Percentiles rank a stretch among this genome's conserved stretches.
Conservation (phyloP, 352 stramenopile species). For the Pythium dissotocum region DNA sequence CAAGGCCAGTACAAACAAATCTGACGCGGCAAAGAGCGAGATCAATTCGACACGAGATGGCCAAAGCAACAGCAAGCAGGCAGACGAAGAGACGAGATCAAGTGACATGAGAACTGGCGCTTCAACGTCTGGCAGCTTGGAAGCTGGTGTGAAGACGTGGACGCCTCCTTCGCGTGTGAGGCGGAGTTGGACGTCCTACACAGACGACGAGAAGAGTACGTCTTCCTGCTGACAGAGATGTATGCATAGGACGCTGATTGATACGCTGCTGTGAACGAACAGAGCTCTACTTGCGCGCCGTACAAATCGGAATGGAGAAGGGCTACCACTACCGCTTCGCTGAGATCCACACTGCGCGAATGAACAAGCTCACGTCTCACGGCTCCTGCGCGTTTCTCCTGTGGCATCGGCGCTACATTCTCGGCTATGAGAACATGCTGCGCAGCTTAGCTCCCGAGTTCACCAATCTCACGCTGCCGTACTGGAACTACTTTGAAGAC, state of each 20-base stretch:
- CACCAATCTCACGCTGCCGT: slow-evolving; percentile 25
- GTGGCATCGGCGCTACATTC: slow-evolving; percentile 31
- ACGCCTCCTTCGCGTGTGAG: slow-evolving; percentile 15
- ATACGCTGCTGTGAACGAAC: no score
- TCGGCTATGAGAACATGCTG: slow-evolving; percentile 34
- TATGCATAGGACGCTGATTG: no score
- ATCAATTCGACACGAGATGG: background rate
- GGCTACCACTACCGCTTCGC: slow-evolving; percentile 28
- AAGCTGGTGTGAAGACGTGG: background rate
- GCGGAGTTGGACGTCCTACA: slow-evolving; percentile 22
- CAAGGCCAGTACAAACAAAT: background rate
- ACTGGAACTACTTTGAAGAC: slow-evolving; percentile 33
- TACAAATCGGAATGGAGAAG: slow-evolving; percentile 26
- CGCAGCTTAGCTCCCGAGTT: slow-evolving; percentile 28
- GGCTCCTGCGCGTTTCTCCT: slow-evolving; percentile 26
- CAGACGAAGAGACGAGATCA: background rate
- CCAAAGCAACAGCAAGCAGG: background rate
- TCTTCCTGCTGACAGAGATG: background rate
- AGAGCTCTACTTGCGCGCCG: slow-evolving; percentile 25
- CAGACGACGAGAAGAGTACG: slow-evolving; percentile 19
- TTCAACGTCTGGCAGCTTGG: background rate
- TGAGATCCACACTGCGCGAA: slow-evolving; percentile 20
- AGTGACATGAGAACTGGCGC: background rate
- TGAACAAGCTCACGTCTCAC: slow-evolving; percentile 27
- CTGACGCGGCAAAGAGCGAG: background rate